Evolutionary conservation across 768 basidiomycete genomes (phyloP), one percentile per base, ranked within the genome.

Genomic region (Termitomyces titanicus): DNA sequence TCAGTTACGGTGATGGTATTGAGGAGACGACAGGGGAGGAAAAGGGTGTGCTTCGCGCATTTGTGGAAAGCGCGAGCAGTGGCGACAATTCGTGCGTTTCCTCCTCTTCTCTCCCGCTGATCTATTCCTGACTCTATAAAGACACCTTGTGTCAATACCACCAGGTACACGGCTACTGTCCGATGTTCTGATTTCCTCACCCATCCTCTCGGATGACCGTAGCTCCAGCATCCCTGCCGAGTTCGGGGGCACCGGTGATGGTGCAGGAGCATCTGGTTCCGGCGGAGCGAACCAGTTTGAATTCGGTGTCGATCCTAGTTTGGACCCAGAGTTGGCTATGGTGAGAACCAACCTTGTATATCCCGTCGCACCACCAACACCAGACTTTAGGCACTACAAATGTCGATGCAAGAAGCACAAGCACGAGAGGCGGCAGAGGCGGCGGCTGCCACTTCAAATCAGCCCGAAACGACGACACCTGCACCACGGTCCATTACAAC

Each of bases 251-350:
- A 72, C 71, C 5, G 79, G 74, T 22, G 83, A 76, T 45, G 78
- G 68, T 20, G 75, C 71, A 17, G 74, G 74, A 0, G 76, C 77
- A 18, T 79, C 79, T 22, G 76, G 75, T 33, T 71, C 79, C 4
- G 75, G 74, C 24, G 70, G 67, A 12, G 79, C 76, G 47, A 76
- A 76, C 63, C 56, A 57, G n/a, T 94, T 91, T 62, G 92, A 92
- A 65, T 95, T 94, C 62, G 92, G 91, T 48, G 87, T 99, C 5
- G 97, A 98, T 70, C 96, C 97, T 4, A 92, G 85, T 67, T 78
- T 98, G 57, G 96, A 98, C 67, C 96, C 96, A 0, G 96, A 98
- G 69, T 79, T 99, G 45, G 96, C 97, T 2, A 94, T 98, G 93
- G 95, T 93, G 54, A 56, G 80, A 70, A 22, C 48, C 6, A 38